Base-by-base conservation (phyloP, 306 rosid species). In the Mimosa bimucronata region DNA sequence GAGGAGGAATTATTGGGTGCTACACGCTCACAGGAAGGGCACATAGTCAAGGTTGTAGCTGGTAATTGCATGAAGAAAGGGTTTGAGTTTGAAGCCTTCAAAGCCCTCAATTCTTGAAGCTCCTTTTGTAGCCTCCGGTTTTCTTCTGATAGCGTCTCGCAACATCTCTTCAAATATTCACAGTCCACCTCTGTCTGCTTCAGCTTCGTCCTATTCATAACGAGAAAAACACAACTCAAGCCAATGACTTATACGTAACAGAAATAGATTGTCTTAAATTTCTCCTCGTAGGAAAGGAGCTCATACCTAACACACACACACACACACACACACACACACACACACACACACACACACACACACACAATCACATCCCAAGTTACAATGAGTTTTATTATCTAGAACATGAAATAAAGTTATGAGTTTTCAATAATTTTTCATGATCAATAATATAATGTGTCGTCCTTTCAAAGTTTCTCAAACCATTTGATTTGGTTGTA, bases 31-130 rank as follows among this genome's bases (percentile, higher is more conserved):
- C 97, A 92, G 7, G 97, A 92, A 21, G 94, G 97, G 52, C 97
- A 92, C 92, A 92, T 86, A 41, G 97, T 92, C 57, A 92, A 87
- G 29, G 97, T 92, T 0, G 97, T 92, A 11, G 97, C 94, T 5
- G 97, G 97, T 81, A 86, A 86, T 78, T 92, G 92, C 97, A 85
- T 90, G 88, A 84, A 83, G 58, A 88, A 88, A 0, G 97, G 90
- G 74, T 87, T 90, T 9, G 94, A 85, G 18, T 25, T 40, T 18
- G 53, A 41, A 31, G 87, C 79, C 84, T 92, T 92, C 82, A 92
- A 83, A 60, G 94, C 91, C 73, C 94, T 87, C 73, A 92, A 75
- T 83, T 90, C 97, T 60, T 88, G 94, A 41, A 92, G 88, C 87
- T 92, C 97, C 45, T 92, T 92, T 78, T 92, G 89, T 9, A 92